Conservation (phyloP, 179 eudicot species). For the Silene vulgaris region DNA sequence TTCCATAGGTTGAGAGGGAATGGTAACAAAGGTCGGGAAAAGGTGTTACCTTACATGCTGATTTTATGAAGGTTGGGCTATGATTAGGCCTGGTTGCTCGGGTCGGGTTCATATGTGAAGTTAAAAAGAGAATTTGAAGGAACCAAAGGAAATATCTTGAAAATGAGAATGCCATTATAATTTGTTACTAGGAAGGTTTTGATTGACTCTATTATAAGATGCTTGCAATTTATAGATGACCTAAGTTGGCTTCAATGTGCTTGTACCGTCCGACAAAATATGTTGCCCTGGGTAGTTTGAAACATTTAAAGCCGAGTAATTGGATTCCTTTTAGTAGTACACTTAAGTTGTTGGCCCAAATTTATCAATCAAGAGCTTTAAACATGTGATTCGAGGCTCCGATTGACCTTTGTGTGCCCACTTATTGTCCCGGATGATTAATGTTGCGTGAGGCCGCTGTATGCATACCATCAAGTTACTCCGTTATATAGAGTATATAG, state of each 20-base stretch:
- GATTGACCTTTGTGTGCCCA: not conserved
- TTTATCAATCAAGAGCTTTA: not conserved
- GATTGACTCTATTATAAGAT: not conserved
- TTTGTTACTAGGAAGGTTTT: not conserved
- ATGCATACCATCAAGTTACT: too few relatives aligned
- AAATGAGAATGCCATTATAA: constrained; percentile 9
- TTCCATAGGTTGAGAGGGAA: constrained; percentile 27
- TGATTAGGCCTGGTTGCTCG: not conserved
- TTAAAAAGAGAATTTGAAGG: not conserved
- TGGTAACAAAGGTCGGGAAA: constrained; percentile 32
- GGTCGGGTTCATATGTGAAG: not conserved
- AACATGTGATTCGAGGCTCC: constrained; percentile 13
- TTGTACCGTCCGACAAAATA: not conserved
- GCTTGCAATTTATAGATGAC: constrained; percentile 5
- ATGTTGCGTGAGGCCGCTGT: not conserved
- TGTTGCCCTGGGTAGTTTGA: constrained; percentile 8
- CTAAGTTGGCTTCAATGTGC: constrained; percentile 2
- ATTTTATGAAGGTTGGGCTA: constrained; percentile 2
- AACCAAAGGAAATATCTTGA: not conserved
- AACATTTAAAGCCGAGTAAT: constrained; percentile 9
- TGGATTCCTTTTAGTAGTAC: not conserved
- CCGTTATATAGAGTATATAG: too few relatives aligned
- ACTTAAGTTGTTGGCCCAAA: not conserved
- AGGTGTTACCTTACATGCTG: constrained; percentile 24
- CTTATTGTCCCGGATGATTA: too few relatives aligned